These are phyloP conservation scores for Kodamaea ohmeri DNA, from an alignment of 1,139 yeast genomes.

Conservation along the genomic window DNA sequence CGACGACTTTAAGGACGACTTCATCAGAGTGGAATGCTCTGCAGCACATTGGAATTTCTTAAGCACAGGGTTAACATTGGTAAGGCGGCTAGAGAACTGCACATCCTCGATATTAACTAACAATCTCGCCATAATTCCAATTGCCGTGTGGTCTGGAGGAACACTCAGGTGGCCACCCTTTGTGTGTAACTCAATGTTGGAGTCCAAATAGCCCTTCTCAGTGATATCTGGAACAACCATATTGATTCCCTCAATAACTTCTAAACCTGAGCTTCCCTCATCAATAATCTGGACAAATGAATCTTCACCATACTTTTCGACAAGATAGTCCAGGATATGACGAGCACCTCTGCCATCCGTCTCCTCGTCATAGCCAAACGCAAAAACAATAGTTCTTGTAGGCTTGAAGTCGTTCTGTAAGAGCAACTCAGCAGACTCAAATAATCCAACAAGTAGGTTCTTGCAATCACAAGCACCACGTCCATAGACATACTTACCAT, in stretches of 20 bases:
- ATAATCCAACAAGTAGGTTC: constrained; percentile 38
- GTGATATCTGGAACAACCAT: constrained; percentile 56
- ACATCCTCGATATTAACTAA: constrained; percentile 36
- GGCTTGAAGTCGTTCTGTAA: constrained; percentile 39
- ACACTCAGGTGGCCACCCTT: constrained; percentile 51
- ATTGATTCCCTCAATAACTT: constrained; percentile 41
- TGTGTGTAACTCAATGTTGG: constrained; percentile 36
- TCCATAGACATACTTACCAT: constrained; percentile 41
- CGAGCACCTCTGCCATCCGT: constrained; percentile 39
- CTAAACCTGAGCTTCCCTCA: constrained; percentile 40
- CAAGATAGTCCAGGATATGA: constrained; percentile 29
- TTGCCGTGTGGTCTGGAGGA: constrained; percentile 48
- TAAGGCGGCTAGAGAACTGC: constrained; percentile 34
- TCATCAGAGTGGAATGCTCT: constrained; percentile 33
- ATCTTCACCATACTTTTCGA: constrained; percentile 36
- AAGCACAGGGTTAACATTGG: constrained; percentile 42
- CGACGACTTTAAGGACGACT: constrained; percentile 29
- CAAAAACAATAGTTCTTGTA: constrained; percentile 40
- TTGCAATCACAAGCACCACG: constrained; percentile 51
- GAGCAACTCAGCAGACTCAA: constrained; percentile 43
- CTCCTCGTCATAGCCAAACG: constrained; percentile 52
- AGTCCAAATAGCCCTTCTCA: constrained; percentile 46
- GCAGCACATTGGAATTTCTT: constrained; percentile 44
- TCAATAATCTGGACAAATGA: constrained; percentile 44
- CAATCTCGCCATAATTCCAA: constrained; percentile 45